Base-by-base conservation (phyloP, 352 stramenopile species). In the Phytophthora cryptogea region DNA sequence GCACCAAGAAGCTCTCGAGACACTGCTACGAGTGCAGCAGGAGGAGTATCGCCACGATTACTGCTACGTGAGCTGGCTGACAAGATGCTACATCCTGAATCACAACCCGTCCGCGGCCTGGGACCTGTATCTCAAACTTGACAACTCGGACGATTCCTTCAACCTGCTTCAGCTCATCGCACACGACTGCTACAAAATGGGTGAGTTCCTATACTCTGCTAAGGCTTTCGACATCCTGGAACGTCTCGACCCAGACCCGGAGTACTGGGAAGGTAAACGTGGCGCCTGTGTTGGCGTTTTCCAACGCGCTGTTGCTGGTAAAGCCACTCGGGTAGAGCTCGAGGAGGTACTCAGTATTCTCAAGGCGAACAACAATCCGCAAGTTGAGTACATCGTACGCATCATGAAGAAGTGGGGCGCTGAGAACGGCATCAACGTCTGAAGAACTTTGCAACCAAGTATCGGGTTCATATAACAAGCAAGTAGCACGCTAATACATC, bases 141-240 rank as follows among this genome's bases (percentile, higher is more conserved):
- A 98, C 65, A 98, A 96, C 66, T 91, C 85, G 57, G 92, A 97
- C 63, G 92, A 98, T 30, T 97, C 88, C 30, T 98, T 98, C 79
- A 97, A 98, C 45, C 59, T 99, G 30, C 77, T 99, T 13, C 90
- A 98, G 66, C 76, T 99, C 13, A 97, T 99, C 43, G 96, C 94
- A 14, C 97, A 98, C 57, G 96, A 99, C 69, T 99, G 94, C 76
- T 99, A 99, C 83, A 89, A 89, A 67, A 98, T 98, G 84, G 96
- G 96, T 17, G 90, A 97, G 51, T 99, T 98, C 59, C 73, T 98
- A 0, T 98, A 96, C 63, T 81, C 96, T 1, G 95, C 96, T 30
- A 98, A 98, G 71, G 91, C 89, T 3, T 98, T 98, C 56, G 82
- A 97, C 65, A 92, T 98, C 43, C 76, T 99, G 20, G 89, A 98